Conservation (phyloP, 148 eudicot genomes). For the Amaranthus cruentus region DNA sequence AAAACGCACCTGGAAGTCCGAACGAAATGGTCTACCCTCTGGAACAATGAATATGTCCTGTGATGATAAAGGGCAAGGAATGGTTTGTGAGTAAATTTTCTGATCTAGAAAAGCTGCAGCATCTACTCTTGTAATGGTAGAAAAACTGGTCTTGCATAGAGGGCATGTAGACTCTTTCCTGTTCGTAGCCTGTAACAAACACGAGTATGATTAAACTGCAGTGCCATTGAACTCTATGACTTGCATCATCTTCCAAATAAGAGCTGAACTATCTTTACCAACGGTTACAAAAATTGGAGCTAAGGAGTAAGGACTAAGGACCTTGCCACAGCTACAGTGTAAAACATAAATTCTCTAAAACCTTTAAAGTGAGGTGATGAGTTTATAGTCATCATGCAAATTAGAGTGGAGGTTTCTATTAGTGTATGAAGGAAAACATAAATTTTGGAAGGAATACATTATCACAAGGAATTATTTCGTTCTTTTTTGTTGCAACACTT, state of each 20-base stretch:
- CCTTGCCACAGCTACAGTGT: not conserved
- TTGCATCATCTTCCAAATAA: not conserved
- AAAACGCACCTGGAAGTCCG: conserved; percentile 35
- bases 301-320: too few species aligned
- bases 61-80: conserved; percentile 49
- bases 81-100: conserved; percentile 77
- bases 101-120: conserved; percentile 62
- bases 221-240: not conserved
- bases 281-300: too few species aligned
- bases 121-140: conserved; percentile 59
- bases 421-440: not conserved
- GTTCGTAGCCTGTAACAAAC: conserved; percentile 39
- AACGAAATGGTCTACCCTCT: conserved; percentile 25
- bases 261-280: not conserved
- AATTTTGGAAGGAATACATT: not conserved
- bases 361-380: not conserved
- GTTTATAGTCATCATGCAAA: not conserved
- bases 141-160: conserved; percentile 67
- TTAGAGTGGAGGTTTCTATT: too few species aligned
- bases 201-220: conserved; percentile 11
- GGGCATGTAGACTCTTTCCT: conserved; percentile 74
- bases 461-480: not conserved
- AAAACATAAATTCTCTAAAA: not conserved
- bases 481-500: too few species aligned
- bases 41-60: conserved; percentile 56